Conservation (phyloP, 2,329 filamentous ascomycete genomes). For the Aspergillus cejpii region DNA sequence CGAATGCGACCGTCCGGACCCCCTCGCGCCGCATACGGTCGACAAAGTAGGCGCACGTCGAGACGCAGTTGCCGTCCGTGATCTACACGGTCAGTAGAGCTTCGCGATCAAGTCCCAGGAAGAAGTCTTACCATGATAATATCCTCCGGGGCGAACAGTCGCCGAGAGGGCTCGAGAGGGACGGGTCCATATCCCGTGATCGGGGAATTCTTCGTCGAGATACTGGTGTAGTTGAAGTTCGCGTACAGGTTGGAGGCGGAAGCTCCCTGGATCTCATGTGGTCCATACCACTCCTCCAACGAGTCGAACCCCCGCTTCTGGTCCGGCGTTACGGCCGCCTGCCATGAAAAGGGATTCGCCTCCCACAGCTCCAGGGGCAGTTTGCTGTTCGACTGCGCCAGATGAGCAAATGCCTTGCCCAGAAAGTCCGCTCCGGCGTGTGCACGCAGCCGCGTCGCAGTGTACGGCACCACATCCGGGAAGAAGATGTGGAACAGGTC, state of each 20-base stretch:
- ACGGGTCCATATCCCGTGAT: constrained; percentile 24
- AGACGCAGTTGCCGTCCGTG: constrained; percentile 53
- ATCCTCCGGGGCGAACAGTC: constrained; percentile 29
- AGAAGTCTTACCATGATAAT: constrained; percentile 25
- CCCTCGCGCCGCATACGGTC: constrained; percentile 50
- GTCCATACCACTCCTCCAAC: constrained; percentile 43
- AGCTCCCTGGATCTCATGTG: constrained; percentile 19
- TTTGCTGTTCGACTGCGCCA: not conserved
- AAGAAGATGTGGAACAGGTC: constrained; percentile 52
- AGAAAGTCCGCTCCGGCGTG: constrained; percentile 36
- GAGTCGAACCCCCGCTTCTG: constrained; percentile 32
- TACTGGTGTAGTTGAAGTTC: constrained; percentile 23
- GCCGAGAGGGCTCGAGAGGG: constrained; percentile 12
- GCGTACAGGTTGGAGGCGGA: constrained; percentile 21
- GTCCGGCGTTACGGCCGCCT: constrained; percentile 21
- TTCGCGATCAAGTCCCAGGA: not conserved
- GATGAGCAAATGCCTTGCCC: constrained; percentile 22
- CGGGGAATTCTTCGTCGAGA: constrained; percentile 15
- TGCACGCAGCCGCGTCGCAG: constrained; percentile 44
- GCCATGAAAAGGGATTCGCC: not conserved
- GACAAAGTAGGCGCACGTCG: constrained; percentile 54
- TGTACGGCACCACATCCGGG: constrained; percentile 42
- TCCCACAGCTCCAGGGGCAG: not conserved
- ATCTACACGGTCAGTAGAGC: constrained; percentile 27
- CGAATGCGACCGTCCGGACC: constrained; percentile 53